These are phyloP conservation scores for Astragalus glycyphyllos DNA, from an alignment of 306 rosid species.

Conservation along the genomic window DNA sequence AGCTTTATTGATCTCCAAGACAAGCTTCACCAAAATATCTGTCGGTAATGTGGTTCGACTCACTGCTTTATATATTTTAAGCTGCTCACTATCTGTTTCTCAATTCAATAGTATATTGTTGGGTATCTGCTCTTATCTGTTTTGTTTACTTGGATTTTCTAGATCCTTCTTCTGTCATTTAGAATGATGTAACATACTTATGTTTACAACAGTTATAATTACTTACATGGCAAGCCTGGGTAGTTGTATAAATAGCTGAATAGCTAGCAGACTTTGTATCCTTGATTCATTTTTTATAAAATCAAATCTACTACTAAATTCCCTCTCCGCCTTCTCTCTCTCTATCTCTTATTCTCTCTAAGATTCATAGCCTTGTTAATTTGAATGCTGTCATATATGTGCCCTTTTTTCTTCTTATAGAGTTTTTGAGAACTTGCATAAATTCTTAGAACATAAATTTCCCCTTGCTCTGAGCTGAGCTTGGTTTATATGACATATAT, in stretches of 20 bases:
- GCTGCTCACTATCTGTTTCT: slow-evolving; percentile 26
- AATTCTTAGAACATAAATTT: slow-evolving; percentile 17
- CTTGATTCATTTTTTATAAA: not conserved
- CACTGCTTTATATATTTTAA: not conserved
- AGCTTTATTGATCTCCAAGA: slow-evolving; percentile 98
- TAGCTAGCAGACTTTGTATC: not conserved
- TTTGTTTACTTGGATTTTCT: not conserved
- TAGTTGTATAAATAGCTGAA: not conserved
- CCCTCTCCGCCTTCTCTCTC: not conserved
- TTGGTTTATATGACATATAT: not conserved
- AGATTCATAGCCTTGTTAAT: not conserved
- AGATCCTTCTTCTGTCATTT: not conserved
- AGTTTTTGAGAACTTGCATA: not conserved
- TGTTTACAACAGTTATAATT: slow-evolving; percentile 4
- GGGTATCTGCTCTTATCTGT: not conserved
- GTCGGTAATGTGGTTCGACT: slow-evolving; percentile 67
- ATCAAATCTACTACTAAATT: slow-evolving; percentile 1
- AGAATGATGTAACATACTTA: not conserved
- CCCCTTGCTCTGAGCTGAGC: not conserved
- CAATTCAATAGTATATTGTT: not conserved
- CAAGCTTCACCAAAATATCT: slow-evolving; percentile 93
- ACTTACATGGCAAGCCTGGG: not conserved
- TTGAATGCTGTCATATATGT: slow-evolving; percentile 12
- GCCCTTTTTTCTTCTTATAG: not conserved
- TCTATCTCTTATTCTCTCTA: not conserved